These are phyloP conservation scores for Amorphotheca resinae DNA, from an alignment of 495 filamentous ascomycete species.

Conservation along the genomic window DNA sequence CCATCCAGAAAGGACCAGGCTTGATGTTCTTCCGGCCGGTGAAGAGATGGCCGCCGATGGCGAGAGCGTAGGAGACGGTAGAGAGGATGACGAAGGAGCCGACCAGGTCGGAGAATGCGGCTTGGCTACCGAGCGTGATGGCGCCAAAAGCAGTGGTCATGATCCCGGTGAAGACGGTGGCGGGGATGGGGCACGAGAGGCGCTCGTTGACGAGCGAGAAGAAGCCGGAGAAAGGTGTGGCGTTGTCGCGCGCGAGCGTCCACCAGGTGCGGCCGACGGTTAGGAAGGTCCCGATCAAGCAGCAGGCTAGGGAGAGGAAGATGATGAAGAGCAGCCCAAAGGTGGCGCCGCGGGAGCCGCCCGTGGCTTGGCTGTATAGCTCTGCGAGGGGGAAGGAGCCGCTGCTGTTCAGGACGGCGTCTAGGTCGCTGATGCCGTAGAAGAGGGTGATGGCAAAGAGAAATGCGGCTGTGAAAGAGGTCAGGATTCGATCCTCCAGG, in stretches of 20 bases:
- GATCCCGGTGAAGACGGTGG: conserved; percentile 48
- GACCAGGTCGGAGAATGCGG: conserved; percentile 66
- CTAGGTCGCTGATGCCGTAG: conserved; percentile 56
- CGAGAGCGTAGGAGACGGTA: conserved; percentile 60
- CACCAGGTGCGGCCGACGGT: conserved; percentile 54
- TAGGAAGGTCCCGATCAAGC: conserved; percentile 55
- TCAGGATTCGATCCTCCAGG: too few species aligned
- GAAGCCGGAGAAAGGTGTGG: conserved; percentile 4
- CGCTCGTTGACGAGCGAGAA: conserved; percentile 29
- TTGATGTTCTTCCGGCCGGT: conserved; percentile 50
- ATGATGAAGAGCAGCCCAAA: conserved; percentile 61
- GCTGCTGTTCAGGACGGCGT: conserved; percentile 39
- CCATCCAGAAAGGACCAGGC: conserved; percentile 59
- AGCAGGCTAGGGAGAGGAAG: conserved; percentile 50
- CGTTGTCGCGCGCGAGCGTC: conserved; percentile 11
- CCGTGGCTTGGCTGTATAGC: conserved; percentile 68
- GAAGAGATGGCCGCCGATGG: conserved; percentile 62
- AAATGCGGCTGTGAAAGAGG: conserved; percentile 40
- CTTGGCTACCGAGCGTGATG: conserved; percentile 59
- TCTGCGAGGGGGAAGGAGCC: conserved; percentile 61
- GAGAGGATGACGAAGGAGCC: conserved; percentile 64
- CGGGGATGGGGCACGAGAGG: conserved; percentile 52
- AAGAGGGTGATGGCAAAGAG: conserved; percentile 60
- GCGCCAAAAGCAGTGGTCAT: conserved; percentile 55
- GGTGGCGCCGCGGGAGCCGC: conserved; percentile 39